These are phyloP conservation scores for Fragilariopsis cylindrus DNA, from an alignment of 108 stramenopile genomes.

Conservation along the genomic window DNA sequence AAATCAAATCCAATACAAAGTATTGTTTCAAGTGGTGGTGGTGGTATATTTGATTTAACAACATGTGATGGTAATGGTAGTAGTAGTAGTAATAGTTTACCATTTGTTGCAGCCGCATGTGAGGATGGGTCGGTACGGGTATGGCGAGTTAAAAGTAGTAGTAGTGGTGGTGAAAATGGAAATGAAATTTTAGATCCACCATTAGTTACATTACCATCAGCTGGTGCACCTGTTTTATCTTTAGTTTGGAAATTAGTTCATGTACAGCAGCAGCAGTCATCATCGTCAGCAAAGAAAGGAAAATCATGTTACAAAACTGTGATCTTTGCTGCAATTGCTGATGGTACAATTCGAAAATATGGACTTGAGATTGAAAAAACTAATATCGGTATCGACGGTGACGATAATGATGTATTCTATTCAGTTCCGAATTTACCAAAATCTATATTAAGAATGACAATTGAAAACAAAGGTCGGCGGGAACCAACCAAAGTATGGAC, in stretches of 20 bases:
- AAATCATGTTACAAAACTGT: conserved; percentile 42
- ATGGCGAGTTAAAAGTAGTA: conserved; percentile 45
- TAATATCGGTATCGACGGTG: conserved; percentile 5
- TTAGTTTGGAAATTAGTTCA: conserved; percentile 65
- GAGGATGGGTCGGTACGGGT: conserved; percentile 81
- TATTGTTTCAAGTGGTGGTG: conserved; percentile 74
- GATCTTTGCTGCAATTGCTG: conserved; percentile 88
- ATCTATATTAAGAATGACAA: conserved; percentile 80
- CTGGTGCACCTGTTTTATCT: conserved; percentile 78
- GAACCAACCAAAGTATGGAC: conserved; percentile 89
- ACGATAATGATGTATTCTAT: conserved; percentile 6
- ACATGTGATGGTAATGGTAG: neutral
- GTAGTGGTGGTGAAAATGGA: neutral
- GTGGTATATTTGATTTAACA: conserved; percentile 70
- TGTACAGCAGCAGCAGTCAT: conserved; percentile 7
- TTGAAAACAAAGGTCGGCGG: conserved; percentile 69
- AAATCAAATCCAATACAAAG: conserved; percentile 39
- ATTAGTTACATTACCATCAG: conserved; percentile 71
- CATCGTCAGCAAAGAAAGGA: conserved; percentile 5
- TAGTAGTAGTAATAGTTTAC: conserved; percentile 8
- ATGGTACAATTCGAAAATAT: conserved; percentile 90
- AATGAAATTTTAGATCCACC: conserved; percentile 40
- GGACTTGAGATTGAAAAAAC: neutral
- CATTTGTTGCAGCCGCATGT: conserved; percentile 60
- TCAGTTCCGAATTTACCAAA: conserved; percentile 13